Conservation (phyloP, 352 stramenopile species). For the Peronospora farinosa region DNA sequence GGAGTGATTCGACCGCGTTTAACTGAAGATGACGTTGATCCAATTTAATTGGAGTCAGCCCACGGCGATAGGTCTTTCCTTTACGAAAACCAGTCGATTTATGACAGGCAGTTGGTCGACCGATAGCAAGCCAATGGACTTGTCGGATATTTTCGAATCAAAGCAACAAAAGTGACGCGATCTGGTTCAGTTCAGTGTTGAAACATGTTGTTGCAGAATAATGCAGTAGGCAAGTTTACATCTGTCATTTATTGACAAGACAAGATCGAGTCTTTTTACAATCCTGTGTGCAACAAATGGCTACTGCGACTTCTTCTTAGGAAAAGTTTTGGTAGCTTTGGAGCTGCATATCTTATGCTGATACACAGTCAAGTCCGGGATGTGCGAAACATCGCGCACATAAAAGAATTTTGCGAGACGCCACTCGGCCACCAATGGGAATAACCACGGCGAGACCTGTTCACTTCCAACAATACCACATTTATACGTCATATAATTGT, state of each 20-base stretch:
- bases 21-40: too few species aligned
- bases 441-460: slow-evolving; percentile 49
- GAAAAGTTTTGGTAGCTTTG: slow-evolving; percentile 12
- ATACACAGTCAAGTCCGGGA: slow-evolving; percentile 74
- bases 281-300: not conserved
- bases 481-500: not conserved
- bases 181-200: too few species aligned
- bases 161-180: too few species aligned
- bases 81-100: too few species aligned
- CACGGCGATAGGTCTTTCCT: too few species aligned
- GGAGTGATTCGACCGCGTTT: too few species aligned
- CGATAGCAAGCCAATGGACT: too few species aligned
- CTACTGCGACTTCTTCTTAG: slow-evolving; percentile 30
- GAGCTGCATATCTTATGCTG: slow-evolving; percentile 54
- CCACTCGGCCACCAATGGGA: slow-evolving; percentile 46
- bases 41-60: too few species aligned
- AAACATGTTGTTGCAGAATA: too few species aligned
- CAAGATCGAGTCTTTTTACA: not conserved
- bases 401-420: slow-evolving; percentile 53
- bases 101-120: too few species aligned
- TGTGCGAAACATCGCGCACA: slow-evolving; percentile 69
- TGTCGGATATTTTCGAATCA: too few species aligned
- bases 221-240: not conserved
- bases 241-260: slow-evolving; percentile 1
- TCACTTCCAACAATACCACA: not conserved